A percentile compares a stretch with the other conserved stretches of the same genome.
phyloP scores from a whole-genome alignment of 2,329 filamentous ascomycete genomes.

The Clonostachys rosea region DNA sequence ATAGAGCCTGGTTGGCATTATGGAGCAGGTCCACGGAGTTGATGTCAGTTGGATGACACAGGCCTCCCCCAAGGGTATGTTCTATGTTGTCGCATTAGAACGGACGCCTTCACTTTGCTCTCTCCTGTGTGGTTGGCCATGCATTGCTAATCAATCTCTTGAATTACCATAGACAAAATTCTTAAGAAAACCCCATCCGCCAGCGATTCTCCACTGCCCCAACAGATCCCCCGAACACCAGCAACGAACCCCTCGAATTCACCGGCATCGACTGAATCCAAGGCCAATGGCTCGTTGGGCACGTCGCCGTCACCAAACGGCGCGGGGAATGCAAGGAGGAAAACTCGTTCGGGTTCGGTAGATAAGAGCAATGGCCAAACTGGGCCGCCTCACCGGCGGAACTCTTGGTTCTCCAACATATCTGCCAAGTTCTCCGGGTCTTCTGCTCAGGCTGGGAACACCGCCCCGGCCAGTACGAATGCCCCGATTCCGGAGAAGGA shows the following conservation, averaged over 20 bases:
- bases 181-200: conserved; percentile 18
- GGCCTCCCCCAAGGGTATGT: conserved; percentile 74
- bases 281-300: not conserved
- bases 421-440: conserved; percentile 74
- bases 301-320: conserved; percentile 11
- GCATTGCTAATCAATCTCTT: not conserved
- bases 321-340: conserved; percentile 8
- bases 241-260: conserved; percentile 11
- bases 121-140: not conserved
- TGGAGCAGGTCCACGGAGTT: conserved; percentile 78
- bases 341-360: conserved; percentile 25
- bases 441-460: conserved; percentile 12
- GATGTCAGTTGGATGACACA: conserved; percentile 89
- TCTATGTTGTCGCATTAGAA: conserved; percentile 7
- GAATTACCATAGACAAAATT: conserved; percentile 17
- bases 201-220: conserved; percentile 20
- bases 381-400: conserved; percentile 48
- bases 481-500: conserved; percentile 5
- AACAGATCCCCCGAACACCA: not conserved
- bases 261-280: conserved; percentile 13
- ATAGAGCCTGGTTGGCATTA: conserved; percentile 27
- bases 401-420: conserved; percentile 90
- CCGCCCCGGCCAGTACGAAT: conserved; percentile 5
- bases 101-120: not conserved
- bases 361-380: conserved; percentile 14